Evolutionary conservation across 1,139 yeast species (phyloP), one percentile per base, ranked within the genome.

Genomic region (Candida sp.): DNA sequence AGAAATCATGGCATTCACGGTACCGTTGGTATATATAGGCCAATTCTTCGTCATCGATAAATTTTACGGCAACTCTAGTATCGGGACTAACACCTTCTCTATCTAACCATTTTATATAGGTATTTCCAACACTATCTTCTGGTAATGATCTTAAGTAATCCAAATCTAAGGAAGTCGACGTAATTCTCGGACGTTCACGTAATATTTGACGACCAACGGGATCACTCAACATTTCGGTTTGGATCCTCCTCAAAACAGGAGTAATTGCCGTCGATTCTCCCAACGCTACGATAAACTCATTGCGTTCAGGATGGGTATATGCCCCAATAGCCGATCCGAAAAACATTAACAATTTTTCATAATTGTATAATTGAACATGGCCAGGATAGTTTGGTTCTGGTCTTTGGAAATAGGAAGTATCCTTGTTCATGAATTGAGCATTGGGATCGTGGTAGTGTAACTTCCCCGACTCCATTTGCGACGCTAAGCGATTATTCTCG

Each of bases 1-100:
- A 93, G 57, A 93, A 93, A 61, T 93, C 99, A 56, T 93, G 99
- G 59, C 97, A 91, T 60, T 93, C 98, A 42, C 99, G 79, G 63
- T 93, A 93, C 51, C 99, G 70, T 61, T 90, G 95, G 73, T 82
- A 89, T 15, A 93, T 86, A 57, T 86, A 93, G 1, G 97, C 97
- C 55, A 90, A 78, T 57, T 89, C 96, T 36, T 88, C 95, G 58
- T 93, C 90, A 51, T 88, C 95, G 35, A 93, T 88, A 61, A 80
- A 93, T 46, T 81, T 78, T 5, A 93, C 98, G 0, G 89, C 84
- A 2, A 86, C 91, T 53, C 99, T 73, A 0, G 97, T 90, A 60
- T 95, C 99, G 1, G 98, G 97, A 8, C 95, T 84, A 1, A 89
- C 96, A 1, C 93, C 89, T 61, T 95, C 98, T 37, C 81, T 74